Evolutionary conservation across 2,329 filamentous ascomycete genomes (phyloP), one percentile per base, ranked within the genome.

Genomic region (Hortaea sp.): DNA sequence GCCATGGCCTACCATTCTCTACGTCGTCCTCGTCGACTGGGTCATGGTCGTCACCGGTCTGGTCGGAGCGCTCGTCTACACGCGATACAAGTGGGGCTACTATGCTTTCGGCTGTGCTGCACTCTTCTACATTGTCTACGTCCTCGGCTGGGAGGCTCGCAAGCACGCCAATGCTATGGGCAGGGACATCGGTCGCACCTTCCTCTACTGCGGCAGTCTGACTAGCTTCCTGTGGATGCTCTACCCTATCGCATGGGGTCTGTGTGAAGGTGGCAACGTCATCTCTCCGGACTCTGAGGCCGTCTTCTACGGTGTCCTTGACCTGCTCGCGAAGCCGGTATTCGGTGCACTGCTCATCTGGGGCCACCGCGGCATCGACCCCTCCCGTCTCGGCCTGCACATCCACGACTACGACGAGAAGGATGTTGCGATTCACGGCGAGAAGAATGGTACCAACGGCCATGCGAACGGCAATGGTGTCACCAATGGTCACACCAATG

Each of bases 31-130:
- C 5, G 70, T 82, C 3, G 79, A 83, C 51, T 69, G 76, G 56
- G 69, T 84, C 55, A 83, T 85, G 79, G 75, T 85, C 41, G 66
- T 84, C n/a, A 77, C 75, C 20, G 79, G 79, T 27, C 72, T 85
- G 5, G 71, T 84, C 12, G 82, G 82, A 29, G 79, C 82, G 3
- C 72, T 85, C 1, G 78, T 82, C 3, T 60, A 63, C 11, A 77
- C 74, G 6, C 67, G 65, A 2, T 85, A 84, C 69, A 85, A 84
- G 60, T 85, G 78, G 78, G 79, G 79, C 1, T 85, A 81, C 64
- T 83, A 74, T 61, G 65, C 67, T 7, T 81, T 83, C 46, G 76
- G 74, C 46, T 69, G 49, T 67, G 69, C 51, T 47, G 64, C 52
- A 56, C 69, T 46, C 48, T 66, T 78, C 52, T 80, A 78, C 60